Evolutionary conservation across 345 rosid species (phyloP).

Genomic region (Kernera saxatilis): DNA sequence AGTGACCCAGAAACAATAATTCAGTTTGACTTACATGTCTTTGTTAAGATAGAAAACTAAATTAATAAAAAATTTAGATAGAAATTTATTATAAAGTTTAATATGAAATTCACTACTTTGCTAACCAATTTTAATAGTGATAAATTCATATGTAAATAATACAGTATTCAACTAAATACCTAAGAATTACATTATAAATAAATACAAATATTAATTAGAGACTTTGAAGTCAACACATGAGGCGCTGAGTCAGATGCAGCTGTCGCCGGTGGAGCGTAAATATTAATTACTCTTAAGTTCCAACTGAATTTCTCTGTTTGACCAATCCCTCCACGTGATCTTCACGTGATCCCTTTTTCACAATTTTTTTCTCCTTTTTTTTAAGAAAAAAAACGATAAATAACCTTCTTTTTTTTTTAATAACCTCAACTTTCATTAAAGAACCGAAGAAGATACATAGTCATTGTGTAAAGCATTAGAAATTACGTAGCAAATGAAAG

Average conservation of each 20-base stretch:
- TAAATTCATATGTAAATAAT: background rate
- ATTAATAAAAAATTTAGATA: background rate
- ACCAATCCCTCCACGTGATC: slow-evolving; percentile 9
- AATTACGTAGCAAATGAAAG: too few relatives aligned
- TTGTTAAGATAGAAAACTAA: background rate
- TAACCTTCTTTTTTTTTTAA: too few relatives aligned
- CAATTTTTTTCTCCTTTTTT: too few relatives aligned
- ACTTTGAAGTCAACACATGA: slow-evolving; percentile 14
- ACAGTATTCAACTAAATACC: too few relatives aligned
- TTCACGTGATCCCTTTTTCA: background rate
- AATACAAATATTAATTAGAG: background rate
- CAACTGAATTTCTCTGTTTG: slow-evolving; percentile 1
- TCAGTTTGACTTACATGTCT: background rate
- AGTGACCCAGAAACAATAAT: background rate
- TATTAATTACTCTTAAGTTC: background rate
- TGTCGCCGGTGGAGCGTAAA: slow-evolving; percentile 20
- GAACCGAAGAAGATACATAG: too few relatives aligned
- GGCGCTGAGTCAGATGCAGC: slow-evolving; percentile 19
- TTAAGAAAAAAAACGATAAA: too few relatives aligned
- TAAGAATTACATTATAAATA: too few relatives aligned
- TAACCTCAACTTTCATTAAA: too few relatives aligned
- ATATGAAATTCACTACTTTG: too few relatives aligned
- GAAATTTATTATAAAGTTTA: background rate
- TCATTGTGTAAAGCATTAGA: too few relatives aligned
- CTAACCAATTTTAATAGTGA: background rate